Evolutionary conservation across 1,139 yeast species (phyloP).

Genomic region (Trichomonascaceae sp.): DNA sequence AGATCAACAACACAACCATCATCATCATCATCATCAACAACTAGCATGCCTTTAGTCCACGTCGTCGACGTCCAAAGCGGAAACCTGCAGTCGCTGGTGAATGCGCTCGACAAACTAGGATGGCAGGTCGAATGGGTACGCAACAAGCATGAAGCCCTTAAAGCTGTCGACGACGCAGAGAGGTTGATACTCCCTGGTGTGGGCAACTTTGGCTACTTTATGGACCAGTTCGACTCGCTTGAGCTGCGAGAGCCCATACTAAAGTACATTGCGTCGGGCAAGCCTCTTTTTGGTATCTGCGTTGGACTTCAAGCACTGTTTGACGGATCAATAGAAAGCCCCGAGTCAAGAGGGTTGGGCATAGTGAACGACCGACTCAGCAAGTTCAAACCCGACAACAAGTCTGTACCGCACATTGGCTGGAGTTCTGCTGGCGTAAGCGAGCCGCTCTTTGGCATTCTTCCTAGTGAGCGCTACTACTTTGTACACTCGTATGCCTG

Average conservation of each 20-base stretch:
- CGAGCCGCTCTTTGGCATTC: constrained; percentile 45
- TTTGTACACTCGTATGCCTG: constrained; percentile 93
- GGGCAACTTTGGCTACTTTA: constrained; percentile 92
- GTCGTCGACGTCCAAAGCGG: constrained; percentile 95
- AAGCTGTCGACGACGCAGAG: constrained; percentile 19
- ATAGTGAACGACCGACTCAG: constrained; percentile 38
- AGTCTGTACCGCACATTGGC: constrained; percentile 92
- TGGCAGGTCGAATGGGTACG: constrained; percentile 35
- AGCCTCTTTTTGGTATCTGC: constrained; percentile 89
- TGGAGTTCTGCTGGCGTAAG: constrained; percentile 50
- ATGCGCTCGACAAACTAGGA: constrained; percentile 73
- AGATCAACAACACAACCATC: too few species aligned
- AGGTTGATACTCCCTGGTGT: constrained; percentile 67
- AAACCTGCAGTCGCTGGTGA: constrained; percentile 73
- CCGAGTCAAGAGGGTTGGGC: constrained; percentile 43
- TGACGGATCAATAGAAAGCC: constrained; percentile 60
- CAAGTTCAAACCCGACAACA: constrained; percentile 48
- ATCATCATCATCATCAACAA: too few species aligned
- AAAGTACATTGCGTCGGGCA: constrained; percentile 56
- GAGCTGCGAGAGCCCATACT: constrained; percentile 53
- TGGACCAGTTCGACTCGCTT: constrained; percentile 48
- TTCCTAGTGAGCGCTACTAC: constrained; percentile 60
- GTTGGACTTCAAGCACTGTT: constrained; percentile 87
- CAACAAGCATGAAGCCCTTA: constrained; percentile 20
- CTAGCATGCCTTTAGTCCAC: constrained; percentile 34